Evolutionary conservation across 129 eudicot species (phyloP).

Genomic region (Flaveria trinervia): DNA sequence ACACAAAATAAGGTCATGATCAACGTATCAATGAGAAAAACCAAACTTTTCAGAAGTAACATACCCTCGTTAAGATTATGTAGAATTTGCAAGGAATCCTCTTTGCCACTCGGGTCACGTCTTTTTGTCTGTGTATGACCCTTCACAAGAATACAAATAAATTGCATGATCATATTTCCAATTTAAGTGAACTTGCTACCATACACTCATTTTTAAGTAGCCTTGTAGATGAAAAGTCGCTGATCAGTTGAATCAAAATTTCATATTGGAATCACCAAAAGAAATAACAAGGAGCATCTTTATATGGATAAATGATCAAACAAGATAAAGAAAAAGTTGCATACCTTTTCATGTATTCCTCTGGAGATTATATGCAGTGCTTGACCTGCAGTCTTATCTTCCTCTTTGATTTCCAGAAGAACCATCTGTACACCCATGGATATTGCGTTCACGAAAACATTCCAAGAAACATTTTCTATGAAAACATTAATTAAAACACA

Average conservation of each 20-base stretch:
- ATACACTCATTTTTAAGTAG: background rate
- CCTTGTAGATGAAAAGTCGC: background rate
- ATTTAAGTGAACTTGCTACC: background rate
- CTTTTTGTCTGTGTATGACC: conserved; percentile 67
- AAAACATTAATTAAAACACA: background rate
- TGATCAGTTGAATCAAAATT: background rate
- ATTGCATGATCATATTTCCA: background rate
- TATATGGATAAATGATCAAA: background rate
- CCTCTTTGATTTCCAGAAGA: conserved; percentile 66
- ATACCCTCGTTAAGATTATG: conserved; percentile 70
- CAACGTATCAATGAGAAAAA: background rate
- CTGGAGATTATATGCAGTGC: conserved; percentile 58
- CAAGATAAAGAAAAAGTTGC: background rate
- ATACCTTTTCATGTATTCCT: conserved; percentile 66
- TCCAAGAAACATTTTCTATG: background rate
- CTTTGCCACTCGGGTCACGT: conserved; percentile 44
- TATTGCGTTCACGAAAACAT: background rate
- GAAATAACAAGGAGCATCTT: background rate
- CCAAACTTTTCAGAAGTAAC: background rate
- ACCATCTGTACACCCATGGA: conserved; percentile 35
- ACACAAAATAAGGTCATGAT: conserved; percentile 3
- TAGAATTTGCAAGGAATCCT: conserved; percentile 58
- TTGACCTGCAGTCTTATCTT: conserved; percentile 56
- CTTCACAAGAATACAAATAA: conserved; percentile 34
- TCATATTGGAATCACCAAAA: background rate